Percentiles rank a stretch among this genome's conserved stretches.
Evolutionary conservation across 768 basidiomycete genomes (phyloP).

Genomic region (Serendipita sp.): DNA sequence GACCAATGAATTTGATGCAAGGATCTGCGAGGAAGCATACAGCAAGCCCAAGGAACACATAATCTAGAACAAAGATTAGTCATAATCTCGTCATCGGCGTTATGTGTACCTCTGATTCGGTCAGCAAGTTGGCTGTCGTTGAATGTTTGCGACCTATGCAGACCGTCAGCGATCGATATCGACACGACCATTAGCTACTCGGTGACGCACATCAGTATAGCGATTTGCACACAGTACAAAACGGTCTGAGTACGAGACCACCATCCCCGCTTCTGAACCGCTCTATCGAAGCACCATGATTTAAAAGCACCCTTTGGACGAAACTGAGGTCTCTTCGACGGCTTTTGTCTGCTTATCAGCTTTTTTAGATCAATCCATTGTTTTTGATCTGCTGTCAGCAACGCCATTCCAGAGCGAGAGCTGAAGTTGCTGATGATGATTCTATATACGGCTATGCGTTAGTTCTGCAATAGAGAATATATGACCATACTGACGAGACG

Average conservation of each 20-base stretch:
- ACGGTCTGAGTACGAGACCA: conserved; percentile 72
- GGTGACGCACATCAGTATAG: conserved; percentile 56
- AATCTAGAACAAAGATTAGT: conserved; percentile 28
- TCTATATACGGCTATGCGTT: conserved; percentile 27
- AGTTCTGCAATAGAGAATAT: conserved; percentile 6
- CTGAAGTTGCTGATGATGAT: conserved; percentile 94
- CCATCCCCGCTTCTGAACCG: conserved; percentile 82
- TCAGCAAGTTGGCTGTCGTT: conserved; percentile 33
- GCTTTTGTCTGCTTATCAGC: conserved; percentile 69
- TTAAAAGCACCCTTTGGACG: conserved; percentile 40
- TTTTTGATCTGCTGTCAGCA: conserved; percentile 70
- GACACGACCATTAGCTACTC: not conserved
- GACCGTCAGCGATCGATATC: conserved; percentile 4
- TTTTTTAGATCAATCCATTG: conserved; percentile 93
- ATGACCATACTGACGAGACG: conserved; percentile 45
- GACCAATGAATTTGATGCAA: conserved; percentile 57
- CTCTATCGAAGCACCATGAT: conserved; percentile 84
- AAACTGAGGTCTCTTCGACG: conserved; percentile 60
- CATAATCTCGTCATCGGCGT: not conserved
- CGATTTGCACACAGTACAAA: conserved; percentile 65
- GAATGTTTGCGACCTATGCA: conserved; percentile 63
- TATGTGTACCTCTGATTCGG: conserved; percentile 39
- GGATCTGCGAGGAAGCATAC: conserved; percentile 64
- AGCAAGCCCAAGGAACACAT: conserved; percentile 60
- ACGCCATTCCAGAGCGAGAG: conserved; percentile 68